A percentile compares a stretch with the other conserved stretches of the same genome.
phyloP scores from a whole-genome alignment of 306 rosid species.

The Lathyrus oleraceus region DNA sequence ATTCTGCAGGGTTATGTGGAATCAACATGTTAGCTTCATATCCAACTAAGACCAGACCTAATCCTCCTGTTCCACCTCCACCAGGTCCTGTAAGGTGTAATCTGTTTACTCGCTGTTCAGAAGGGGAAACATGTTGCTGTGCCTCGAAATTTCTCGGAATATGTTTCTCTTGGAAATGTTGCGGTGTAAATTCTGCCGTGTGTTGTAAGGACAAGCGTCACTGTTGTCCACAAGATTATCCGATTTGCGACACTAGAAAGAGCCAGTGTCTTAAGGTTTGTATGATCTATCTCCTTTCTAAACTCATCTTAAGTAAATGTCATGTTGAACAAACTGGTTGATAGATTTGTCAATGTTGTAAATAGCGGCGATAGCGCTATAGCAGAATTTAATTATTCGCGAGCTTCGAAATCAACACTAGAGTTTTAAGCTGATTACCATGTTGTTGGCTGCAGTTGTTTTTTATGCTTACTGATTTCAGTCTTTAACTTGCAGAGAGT shows the following conservation, averaged over 20 bases:
- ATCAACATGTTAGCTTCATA: slow-evolving; percentile 84
- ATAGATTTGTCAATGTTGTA: slow-evolving; percentile 9
- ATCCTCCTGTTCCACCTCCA: slow-evolving; percentile 79
- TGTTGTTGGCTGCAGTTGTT: slow-evolving; percentile 5
- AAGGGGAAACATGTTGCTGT: slow-evolving; percentile 88
- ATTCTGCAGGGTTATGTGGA: slow-evolving; percentile 74
- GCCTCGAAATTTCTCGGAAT: slow-evolving; percentile 56
- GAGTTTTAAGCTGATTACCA: slow-evolving; percentile 7
- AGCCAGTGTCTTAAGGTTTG: slow-evolving; percentile 75
- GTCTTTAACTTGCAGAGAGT: slow-evolving; percentile 43
- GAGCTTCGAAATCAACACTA: slow-evolving; percentile 11
- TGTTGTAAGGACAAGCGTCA: slow-evolving; percentile 74
- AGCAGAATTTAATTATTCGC: neutral
- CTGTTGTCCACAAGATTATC: slow-evolving; percentile 82
- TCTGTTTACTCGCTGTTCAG: slow-evolving; percentile 56
- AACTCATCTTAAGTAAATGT: slow-evolving; percentile 4
- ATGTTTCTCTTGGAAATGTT: slow-evolving; percentile 73
- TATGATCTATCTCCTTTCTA: slow-evolving; percentile 9
- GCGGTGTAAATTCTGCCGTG: slow-evolving; percentile 54
- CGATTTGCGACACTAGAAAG: slow-evolving; percentile 52
- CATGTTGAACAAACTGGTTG: slow-evolving; percentile 1
- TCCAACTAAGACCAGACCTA: slow-evolving; percentile 70
- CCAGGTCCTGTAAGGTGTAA: slow-evolving; percentile 71
- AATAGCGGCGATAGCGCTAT: neutral
- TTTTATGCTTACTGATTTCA: slow-evolving; percentile 19